These are phyloP conservation scores for Chytriomyces confervae DNA, from an alignment of 192 early-diverging fungal species.

Conservation along the genomic window DNA sequence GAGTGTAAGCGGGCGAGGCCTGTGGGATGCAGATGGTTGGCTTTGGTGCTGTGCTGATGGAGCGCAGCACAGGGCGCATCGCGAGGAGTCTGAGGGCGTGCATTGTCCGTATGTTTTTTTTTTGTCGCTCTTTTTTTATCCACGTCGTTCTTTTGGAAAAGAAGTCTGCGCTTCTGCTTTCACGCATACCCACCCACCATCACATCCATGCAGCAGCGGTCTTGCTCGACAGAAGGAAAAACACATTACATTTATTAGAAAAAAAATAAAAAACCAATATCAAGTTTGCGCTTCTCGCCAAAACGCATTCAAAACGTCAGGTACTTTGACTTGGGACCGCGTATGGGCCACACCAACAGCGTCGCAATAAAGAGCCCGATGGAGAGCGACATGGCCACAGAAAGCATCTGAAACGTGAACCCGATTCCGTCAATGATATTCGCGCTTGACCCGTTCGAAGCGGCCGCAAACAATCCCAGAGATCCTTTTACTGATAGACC, in stretches of 20 bases:
- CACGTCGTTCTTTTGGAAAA: too few relatives aligned
- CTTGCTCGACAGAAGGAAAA: background rate
- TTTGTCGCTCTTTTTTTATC: too few relatives aligned
- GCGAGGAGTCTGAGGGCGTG: too few relatives aligned
- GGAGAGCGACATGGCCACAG: constrained; percentile 51
- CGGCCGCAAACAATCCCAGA: constrained; percentile 60
- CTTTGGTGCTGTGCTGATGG: too few relatives aligned
- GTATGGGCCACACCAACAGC: constrained; percentile 49
- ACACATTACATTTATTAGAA: background rate
- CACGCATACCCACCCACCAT: too few relatives aligned
- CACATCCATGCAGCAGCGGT: too few relatives aligned
- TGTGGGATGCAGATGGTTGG: too few relatives aligned
- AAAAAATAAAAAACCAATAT: too few relatives aligned
- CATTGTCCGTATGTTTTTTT: too few relatives aligned
- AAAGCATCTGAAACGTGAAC: constrained; percentile 54
- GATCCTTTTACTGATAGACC: constrained; percentile 69
- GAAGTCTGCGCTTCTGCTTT: too few relatives aligned
- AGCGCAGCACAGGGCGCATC: too few relatives aligned
- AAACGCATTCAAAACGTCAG: constrained; percentile 41
- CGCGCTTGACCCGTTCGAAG: background rate
- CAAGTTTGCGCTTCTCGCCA: background rate
- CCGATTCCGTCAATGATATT: constrained; percentile 36
- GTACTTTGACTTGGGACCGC: constrained; percentile 45
- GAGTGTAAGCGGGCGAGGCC: too few relatives aligned
- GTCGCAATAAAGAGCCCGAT: constrained; percentile 52